Conservation (phyloP, 1,139 yeast species). For the Geotrichum siamense region DNA sequence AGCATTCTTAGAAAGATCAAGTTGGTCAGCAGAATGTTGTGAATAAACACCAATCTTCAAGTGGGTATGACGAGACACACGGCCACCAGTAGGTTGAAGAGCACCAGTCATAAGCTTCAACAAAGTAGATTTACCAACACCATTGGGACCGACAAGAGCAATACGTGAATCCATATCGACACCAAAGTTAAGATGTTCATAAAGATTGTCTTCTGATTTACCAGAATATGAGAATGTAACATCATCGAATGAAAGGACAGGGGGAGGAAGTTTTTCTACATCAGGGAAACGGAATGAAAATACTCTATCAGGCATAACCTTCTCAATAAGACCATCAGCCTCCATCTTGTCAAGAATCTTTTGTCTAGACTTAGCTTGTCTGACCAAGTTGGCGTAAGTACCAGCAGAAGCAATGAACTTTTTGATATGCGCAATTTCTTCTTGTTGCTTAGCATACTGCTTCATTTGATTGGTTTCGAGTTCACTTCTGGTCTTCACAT, state of each 20-base stretch:
- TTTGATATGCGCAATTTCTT: slow-evolving; percentile 96
- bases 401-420: slow-evolving; percentile 99
- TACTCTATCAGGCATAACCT: slow-evolving; percentile 88
- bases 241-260: slow-evolving; percentile 93
- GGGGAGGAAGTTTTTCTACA: slow-evolving; percentile 97
- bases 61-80: slow-evolving; percentile 96
- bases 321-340: slow-evolving; percentile 95
- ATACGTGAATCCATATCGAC: slow-evolving; percentile 99
- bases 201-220: slow-evolving; percentile 77
- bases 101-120: slow-evolving; percentile 95
- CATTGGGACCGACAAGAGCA: slow-evolving; percentile 98
- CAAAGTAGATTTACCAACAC: slow-evolving; percentile 97
- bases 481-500: slow-evolving; percentile 89
- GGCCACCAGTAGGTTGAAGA: slow-evolving; percentile 80
- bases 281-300: slow-evolving; percentile 92
- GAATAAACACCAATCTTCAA: slow-evolving; percentile 98
- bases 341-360: slow-evolving; percentile 99
- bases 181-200: slow-evolving; percentile 90
- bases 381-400: slow-evolving; percentile 97
- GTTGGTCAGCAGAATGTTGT: slow-evolving; percentile 97
- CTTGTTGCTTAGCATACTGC: slow-evolving; percentile 95
- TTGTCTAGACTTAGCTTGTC: slow-evolving; percentile 98
- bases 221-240: slow-evolving; percentile 91
- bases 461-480: slow-evolving; percentile 97
- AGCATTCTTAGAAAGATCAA: slow-evolving; percentile 90